Conservation (phyloP, 2,329 filamentous ascomycete genomes). For the Fusarium fujikuroi region DNA sequence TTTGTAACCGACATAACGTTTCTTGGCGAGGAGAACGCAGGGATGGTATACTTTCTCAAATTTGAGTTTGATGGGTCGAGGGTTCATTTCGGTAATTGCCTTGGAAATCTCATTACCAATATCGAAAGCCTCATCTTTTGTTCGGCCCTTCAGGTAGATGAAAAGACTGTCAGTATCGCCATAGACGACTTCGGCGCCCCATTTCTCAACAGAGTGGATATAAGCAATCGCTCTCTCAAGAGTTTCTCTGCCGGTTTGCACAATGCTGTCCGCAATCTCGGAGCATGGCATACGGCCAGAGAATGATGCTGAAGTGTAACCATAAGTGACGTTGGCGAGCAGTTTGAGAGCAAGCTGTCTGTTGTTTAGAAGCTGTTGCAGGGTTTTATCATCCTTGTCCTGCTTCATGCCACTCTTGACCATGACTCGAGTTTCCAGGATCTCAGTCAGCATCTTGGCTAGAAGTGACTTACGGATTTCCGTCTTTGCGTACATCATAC, state of each 20-base stretch:
- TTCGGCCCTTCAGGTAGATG: slow-evolving; percentile 87
- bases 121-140: slow-evolving; percentile 86
- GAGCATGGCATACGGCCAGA: slow-evolving; percentile 98
- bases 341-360: slow-evolving; percentile 93
- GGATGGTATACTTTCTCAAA: slow-evolving; percentile 99
- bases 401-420: slow-evolving; percentile 97
- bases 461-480: slow-evolving; percentile 89
- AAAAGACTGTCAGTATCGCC: slow-evolving; percentile 98
- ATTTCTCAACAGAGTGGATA: slow-evolving; percentile 87
- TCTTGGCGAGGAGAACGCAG: slow-evolving; percentile 93
- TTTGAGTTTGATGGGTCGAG: slow-evolving; percentile 91
- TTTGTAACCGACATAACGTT: slow-evolving; percentile 97
- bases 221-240: slow-evolving; percentile 92
- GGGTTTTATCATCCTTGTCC: slow-evolving; percentile 85
- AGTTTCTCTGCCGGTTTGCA: slow-evolving; percentile 94
- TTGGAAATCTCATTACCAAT: slow-evolving; percentile 93
- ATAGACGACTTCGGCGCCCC: slow-evolving; percentile 97
- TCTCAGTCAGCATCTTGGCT: slow-evolving; percentile 96
- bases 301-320: slow-evolving; percentile 96
- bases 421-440: slow-evolving; percentile 96
- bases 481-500: slow-evolving; percentile 92
- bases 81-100: slow-evolving; percentile 88
- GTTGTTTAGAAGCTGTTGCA: slow-evolving; percentile 92
- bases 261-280: slow-evolving; percentile 97
- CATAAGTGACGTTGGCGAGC: slow-evolving; percentile 98